These are phyloP conservation scores for Pleurotus sapidus DNA, from an alignment of 768 basidiomycete genomes.

Conservation along the genomic window DNA sequence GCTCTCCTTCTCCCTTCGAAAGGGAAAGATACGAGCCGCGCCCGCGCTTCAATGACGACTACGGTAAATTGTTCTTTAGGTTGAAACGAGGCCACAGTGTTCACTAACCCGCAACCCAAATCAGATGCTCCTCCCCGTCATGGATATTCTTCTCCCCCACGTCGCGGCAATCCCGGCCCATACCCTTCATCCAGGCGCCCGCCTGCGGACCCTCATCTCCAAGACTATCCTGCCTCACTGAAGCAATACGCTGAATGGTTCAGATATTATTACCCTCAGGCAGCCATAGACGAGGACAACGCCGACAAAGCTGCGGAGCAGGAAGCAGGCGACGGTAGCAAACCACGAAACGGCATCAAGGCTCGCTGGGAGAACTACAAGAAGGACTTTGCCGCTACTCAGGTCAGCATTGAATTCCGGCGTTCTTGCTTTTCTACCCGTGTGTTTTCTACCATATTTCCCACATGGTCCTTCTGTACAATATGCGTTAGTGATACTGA, in stretches of 20 bases:
- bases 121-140: slow-evolving; percentile 69
- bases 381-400: slow-evolving; percentile 82
- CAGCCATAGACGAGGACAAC: slow-evolving; percentile 79
- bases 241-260: slow-evolving; percentile 92
- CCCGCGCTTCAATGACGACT: slow-evolving; percentile 79
- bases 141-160: slow-evolving; percentile 57
- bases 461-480: slow-evolving; percentile 18
- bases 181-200: slow-evolving; percentile 55
- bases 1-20: slow-evolving; percentile 81
- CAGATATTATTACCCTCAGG: slow-evolving; percentile 68
- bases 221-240: slow-evolving; percentile 77
- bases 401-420: slow-evolving; percentile 58
- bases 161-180: slow-evolving; percentile 50
- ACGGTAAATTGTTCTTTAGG: slow-evolving; percentile 48
- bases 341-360: slow-evolving; percentile 82
- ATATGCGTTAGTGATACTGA: slow-evolving; percentile 13
- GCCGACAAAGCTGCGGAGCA: slow-evolving; percentile 83
- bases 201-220: slow-evolving; percentile 76
- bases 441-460: slow-evolving; percentile 22
- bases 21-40: slow-evolving; percentile 81
- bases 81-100: neutral
- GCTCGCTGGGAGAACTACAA: slow-evolving; percentile 91
- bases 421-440: slow-evolving; percentile 12
- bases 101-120: slow-evolving; percentile 10
- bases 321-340: slow-evolving; percentile 78